A percentile compares a stretch with the other conserved stretches of the same genome.
phyloP scores from a whole-genome alignment of 345 rosid genomes.

The Syzygium jambos region DNA sequence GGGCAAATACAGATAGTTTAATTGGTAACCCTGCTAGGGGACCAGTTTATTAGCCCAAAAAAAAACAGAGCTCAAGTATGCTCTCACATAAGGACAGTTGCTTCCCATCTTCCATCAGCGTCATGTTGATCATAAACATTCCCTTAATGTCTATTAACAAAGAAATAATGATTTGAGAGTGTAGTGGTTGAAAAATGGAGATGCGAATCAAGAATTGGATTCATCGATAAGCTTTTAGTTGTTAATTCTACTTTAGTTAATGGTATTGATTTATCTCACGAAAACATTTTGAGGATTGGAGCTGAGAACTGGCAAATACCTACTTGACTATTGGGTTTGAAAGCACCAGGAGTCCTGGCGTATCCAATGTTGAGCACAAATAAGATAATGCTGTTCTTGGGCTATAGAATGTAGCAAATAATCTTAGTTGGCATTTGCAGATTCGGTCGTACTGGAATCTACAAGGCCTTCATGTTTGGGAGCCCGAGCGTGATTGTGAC shows the following conservation, averaged over 20 bases:
- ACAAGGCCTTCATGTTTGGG: constrained; percentile 85
- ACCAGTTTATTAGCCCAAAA: neutral
- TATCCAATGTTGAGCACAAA: neutral
- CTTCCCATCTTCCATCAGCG: neutral
- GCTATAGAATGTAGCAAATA: neutral
- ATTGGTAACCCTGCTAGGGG: neutral
- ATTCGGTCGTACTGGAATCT: constrained; percentile 53
- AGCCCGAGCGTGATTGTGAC: constrained; percentile 74
- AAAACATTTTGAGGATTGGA: neutral
- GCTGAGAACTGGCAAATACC: neutral
- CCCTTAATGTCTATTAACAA: neutral
- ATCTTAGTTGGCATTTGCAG: constrained; percentile 17
- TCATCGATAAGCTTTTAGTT: neutral
- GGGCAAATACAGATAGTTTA: neutral
- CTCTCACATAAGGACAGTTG: neutral
- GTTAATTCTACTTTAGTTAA: neutral
- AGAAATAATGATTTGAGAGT: neutral
- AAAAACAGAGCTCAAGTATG: neutral
- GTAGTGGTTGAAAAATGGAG: neutral
- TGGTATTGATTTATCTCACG: neutral
- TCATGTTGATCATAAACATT: neutral
- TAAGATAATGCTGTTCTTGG: neutral
- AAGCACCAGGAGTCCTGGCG: neutral
- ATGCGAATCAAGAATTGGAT: neutral
- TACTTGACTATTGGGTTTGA: neutral